These are phyloP conservation scores for Arthrobotrys musiformis DNA, from an alignment of 2,329 filamentous ascomycete species.

Conservation along the genomic window DNA sequence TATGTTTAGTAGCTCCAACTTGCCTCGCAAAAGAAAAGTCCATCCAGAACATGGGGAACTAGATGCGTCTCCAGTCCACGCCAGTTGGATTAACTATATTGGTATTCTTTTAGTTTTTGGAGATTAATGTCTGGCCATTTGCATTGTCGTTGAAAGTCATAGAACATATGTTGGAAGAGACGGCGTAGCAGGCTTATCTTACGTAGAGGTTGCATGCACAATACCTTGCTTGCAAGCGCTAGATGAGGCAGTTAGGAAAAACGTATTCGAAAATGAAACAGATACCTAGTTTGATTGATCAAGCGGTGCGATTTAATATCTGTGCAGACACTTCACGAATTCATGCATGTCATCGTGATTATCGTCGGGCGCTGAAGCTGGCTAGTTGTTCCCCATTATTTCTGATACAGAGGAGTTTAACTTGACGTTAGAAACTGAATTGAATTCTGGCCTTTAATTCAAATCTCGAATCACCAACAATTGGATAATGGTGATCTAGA, in stretches of 20 bases:
- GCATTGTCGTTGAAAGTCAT: background rate
- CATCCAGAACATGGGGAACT: background rate
- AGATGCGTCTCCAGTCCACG: background rate
- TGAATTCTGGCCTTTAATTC: constrained; percentile 3
- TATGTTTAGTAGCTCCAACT: background rate
- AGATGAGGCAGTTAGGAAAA: background rate
- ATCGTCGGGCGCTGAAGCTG: background rate
- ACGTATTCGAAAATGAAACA: background rate
- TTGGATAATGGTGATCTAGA: background rate
- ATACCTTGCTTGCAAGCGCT: background rate
- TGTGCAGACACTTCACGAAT: no score
- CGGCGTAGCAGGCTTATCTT: background rate
- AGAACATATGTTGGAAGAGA: no score
- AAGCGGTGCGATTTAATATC: no score
- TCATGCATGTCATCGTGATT: background rate
- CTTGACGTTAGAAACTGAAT: background rate
- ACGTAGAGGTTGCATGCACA: background rate
- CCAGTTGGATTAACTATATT: background rate
- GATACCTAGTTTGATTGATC: no score
- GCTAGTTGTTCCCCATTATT: background rate
- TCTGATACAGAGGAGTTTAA: background rate
- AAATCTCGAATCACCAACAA: constrained; percentile 1
- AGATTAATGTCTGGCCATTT: background rate
- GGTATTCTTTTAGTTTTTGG: background rate
- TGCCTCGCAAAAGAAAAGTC: background rate